These are phyloP conservation scores for Melanogaster broomeanus DNA, from an alignment of 768 basidiomycete species.

Conservation along the genomic window DNA sequence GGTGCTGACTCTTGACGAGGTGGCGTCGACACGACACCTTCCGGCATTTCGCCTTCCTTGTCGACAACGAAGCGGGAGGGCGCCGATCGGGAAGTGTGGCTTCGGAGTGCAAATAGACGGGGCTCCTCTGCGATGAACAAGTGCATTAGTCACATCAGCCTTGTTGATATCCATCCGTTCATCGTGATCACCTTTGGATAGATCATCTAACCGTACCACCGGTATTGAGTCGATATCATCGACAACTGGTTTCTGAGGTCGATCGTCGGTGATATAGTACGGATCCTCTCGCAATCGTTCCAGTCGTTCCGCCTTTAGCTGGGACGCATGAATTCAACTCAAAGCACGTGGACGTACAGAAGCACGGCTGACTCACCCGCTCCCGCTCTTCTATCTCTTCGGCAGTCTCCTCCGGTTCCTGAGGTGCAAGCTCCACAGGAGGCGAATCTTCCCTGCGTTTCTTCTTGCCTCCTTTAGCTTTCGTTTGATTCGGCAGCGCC, in stretches of 20 bases:
- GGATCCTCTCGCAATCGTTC: slow-evolving; percentile 85
- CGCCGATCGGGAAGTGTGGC: slow-evolving; percentile 40
- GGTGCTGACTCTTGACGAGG: slow-evolving; percentile 27
- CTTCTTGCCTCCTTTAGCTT: slow-evolving; percentile 44
- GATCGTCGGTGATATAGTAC: slow-evolving; percentile 82
- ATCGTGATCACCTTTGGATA: slow-evolving; percentile 39
- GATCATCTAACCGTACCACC: slow-evolving; percentile 78
- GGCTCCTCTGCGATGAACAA: slow-evolving; percentile 34
- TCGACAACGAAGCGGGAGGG: slow-evolving; percentile 64
- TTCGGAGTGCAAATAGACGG: slow-evolving; percentile 47
- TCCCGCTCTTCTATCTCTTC: slow-evolving; percentile 64
- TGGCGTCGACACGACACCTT: slow-evolving; percentile 38
- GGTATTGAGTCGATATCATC: slow-evolving; percentile 92
- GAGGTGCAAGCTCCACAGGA: slow-evolving; percentile 37
- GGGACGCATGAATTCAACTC: slow-evolving; percentile 9
- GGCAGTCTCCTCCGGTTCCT: slow-evolving; percentile 49
- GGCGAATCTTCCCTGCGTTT: slow-evolving; percentile 35
- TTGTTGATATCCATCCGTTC: background rate
- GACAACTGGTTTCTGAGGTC: slow-evolving; percentile 35
- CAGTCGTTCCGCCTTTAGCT: slow-evolving; percentile 77
- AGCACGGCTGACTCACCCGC: slow-evolving; percentile 47
- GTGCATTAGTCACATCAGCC: slow-evolving; percentile 23
- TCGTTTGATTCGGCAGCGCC: slow-evolving; percentile 28
- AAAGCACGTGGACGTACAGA: background rate
- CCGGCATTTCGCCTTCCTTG: slow-evolving; percentile 85